Evolutionary conservation across 1,284 basidiomycete species (phyloP).

Genomic region (Naganishia sp.): DNA sequence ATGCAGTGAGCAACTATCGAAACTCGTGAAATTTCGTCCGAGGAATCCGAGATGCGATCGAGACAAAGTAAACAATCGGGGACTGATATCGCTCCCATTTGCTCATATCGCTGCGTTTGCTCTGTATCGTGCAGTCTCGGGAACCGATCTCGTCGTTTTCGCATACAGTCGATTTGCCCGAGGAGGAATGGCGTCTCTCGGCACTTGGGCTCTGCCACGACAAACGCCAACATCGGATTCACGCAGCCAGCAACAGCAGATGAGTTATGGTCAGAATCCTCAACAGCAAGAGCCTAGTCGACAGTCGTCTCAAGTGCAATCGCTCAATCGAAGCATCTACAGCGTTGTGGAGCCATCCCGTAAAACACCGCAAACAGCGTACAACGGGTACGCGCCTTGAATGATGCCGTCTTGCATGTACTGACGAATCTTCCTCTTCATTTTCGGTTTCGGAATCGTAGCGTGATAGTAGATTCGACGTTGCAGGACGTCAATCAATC

Average conservation of each 20-base stretch:
- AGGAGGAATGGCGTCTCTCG: conserved; percentile 9
- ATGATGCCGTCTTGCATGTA: too few species aligned
- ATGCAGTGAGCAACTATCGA: background rate
- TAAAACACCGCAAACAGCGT: background rate
- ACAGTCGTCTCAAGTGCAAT: background rate
- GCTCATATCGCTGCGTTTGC: background rate
- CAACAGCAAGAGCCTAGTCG: conserved; percentile 19
- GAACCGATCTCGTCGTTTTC: background rate
- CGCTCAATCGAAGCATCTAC: conserved; percentile 18
- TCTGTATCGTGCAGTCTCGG: background rate
- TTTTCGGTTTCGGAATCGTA: background rate
- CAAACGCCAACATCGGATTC: conserved; percentile 11
- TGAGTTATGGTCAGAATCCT: conserved; percentile 1
- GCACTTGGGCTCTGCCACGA: conserved; percentile 12
- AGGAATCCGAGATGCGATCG: background rate
- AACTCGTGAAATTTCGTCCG: conserved; percentile 8
- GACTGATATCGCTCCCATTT: background rate
- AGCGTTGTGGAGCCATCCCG: background rate
- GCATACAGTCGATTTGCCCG: background rate
- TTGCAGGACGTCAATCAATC: background rate
- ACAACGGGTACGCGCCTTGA: conserved; percentile 6
- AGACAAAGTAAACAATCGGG: conserved; percentile 25
- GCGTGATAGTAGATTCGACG: conserved; percentile 3
- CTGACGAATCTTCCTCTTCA: background rate
- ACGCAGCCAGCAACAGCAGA: conserved; percentile 11